A percentile compares a stretch with the other conserved stretches of the same genome.
Conservation (phyloP, 2,329 filamentous ascomycete genomes). For the Epichloe sylvatica region DNA sequence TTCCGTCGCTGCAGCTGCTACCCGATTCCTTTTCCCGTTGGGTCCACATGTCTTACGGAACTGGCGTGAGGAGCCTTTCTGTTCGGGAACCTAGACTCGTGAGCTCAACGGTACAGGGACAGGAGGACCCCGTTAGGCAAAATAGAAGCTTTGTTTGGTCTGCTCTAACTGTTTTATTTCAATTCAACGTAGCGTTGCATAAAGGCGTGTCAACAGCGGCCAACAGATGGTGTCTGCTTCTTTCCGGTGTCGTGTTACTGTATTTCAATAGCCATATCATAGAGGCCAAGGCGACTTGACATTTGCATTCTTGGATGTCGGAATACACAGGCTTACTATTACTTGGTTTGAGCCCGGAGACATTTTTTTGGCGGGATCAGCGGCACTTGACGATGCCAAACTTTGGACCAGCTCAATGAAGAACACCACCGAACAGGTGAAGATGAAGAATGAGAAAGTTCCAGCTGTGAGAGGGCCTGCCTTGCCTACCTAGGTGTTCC, state of each 20-base stretch:
- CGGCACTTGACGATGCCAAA: neutral
- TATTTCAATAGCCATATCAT: neutral
- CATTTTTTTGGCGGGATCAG: neutral
- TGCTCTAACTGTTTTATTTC: neutral
- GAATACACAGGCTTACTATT: neutral
- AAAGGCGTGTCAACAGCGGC: neutral
- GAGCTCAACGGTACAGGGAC: neutral
- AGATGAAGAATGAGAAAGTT: neutral
- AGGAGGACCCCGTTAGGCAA: neutral
- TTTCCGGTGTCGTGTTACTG: neutral
- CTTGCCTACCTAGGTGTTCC: too few relatives aligned
- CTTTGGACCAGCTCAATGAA: neutral
- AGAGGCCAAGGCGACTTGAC: slow-evolving; percentile 1
- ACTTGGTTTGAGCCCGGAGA: neutral
- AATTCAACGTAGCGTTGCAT: neutral
- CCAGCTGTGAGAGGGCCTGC: too few relatives aligned
- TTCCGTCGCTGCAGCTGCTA: neutral
- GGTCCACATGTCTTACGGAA: neutral
- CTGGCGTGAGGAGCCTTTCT: neutral
- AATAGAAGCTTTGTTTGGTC: neutral
- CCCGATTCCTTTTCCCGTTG: neutral
- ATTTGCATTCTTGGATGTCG: neutral
- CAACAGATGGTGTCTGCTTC: neutral
- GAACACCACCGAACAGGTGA: neutral
- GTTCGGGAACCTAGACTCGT: neutral